Evolutionary conservation across 2,329 filamentous ascomycete species (phyloP), one percentile per base, ranked within the genome.

Genomic region (Nigrospora oryzae): DNA sequence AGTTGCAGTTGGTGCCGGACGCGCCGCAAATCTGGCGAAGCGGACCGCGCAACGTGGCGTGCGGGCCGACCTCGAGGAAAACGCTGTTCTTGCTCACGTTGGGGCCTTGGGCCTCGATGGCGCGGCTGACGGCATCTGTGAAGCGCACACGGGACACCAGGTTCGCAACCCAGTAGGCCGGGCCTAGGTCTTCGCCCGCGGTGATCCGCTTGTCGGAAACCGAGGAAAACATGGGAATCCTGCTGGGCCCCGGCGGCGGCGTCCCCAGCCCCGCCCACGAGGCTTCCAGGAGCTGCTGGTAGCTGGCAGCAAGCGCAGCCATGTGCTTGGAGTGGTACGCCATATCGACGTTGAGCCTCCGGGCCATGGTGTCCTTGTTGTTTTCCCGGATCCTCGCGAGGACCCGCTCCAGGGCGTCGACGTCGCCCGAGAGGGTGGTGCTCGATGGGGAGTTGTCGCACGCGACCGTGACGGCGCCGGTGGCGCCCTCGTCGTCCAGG

Each of bases 291-390:
- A 33, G 13, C 30, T 43, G 16, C 37, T 45, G 13, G 49, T 53
- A 58, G 42, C 46, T 35, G n/a, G 47, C 42, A 19, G 44, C 46
- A 37, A 48, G 37, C 12, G 45, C 40, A 28, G 43, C 36, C 51
- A 56, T 55, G 38, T 58, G 51, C 47, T 56, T 54, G 5, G 68
- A 71, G 53, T 71, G 68, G 43, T 69, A 72, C 0, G 67, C 67
- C 43, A 58, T 64, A n/a, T 66, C 59, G 1, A 68, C 62, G 36
- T 63, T 62, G 3, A 71, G 50, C 8, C 55, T 38, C 2, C 62
- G 55, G 2, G 60, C 56, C 15, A 64, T 55, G 0, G 57, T 56
- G 14, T 58, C 60, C 0, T 63, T 60, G 5, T 53, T 45, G 1
- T 46, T 51, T 10, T 52, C 23, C 41, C 63, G 56, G 36, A 69